Conservation (phyloP, 1,139 yeast species). For the Debaryomyces singareniensis region DNA sequence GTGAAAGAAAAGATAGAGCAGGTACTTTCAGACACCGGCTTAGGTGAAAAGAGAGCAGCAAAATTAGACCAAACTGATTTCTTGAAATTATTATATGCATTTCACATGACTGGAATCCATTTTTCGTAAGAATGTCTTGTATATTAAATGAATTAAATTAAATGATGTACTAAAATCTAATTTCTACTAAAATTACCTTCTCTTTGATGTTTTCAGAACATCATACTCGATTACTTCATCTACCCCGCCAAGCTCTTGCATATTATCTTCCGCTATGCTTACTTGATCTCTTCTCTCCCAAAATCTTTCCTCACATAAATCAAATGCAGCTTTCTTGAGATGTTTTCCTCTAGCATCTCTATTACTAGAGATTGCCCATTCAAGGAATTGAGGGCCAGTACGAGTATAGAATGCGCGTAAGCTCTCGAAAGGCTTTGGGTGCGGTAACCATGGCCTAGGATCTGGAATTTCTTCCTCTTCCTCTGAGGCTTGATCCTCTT, state of each 20-base stretch:
- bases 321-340: slow-evolving; percentile 84
- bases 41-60: slow-evolving; percentile 83
- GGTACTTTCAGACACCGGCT: slow-evolving; percentile 73
- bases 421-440: slow-evolving; percentile 91
- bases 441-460: slow-evolving; percentile 94
- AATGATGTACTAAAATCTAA: slow-evolving; percentile 4
- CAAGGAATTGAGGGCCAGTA: slow-evolving; percentile 79
- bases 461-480: slow-evolving; percentile 77
- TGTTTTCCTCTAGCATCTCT: slow-evolving; percentile 88
- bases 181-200: slow-evolving; percentile 19
- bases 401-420: slow-evolving; percentile 80
- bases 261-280: slow-evolving; percentile 77
- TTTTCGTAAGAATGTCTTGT: slow-evolving; percentile 56
- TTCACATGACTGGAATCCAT: slow-evolving; percentile 96
- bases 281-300: slow-evolving; percentile 98
- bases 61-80: slow-evolving; percentile 95
- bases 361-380: slow-evolving; percentile 87
- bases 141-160: slow-evolving; percentile 18
- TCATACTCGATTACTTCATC: slow-evolving; percentile 86
- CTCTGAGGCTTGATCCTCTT: slow-evolving; percentile 51
- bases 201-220: slow-evolving; percentile 36
- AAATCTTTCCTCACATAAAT: slow-evolving; percentile 90
- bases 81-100: slow-evolving; percentile 77
- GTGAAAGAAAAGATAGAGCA: slow-evolving; percentile 55
- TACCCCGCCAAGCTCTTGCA: slow-evolving; percentile 89